Conservation (phyloP, 306 rosid species). For the Pyrus bretschneideri region DNA sequence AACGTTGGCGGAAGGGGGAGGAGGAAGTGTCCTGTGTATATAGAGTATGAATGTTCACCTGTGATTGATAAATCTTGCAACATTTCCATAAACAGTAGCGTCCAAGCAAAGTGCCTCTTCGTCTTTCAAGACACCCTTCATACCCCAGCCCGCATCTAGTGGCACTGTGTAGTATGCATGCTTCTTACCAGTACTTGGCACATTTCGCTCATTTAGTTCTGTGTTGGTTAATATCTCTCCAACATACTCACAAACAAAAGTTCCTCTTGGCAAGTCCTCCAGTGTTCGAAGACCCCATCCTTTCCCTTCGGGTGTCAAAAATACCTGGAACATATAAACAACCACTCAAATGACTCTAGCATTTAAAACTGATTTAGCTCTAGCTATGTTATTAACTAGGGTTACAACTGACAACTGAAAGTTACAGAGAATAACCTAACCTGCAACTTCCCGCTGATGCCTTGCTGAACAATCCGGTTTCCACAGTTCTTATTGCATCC, state of each 20-base stretch:
- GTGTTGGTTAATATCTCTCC: constrained; percentile 22
- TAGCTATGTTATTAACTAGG: not conserved
- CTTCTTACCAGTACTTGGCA: not conserved
- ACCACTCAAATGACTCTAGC: not conserved
- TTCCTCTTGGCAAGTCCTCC: constrained; percentile 23
- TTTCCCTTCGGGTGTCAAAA: constrained; percentile 20
- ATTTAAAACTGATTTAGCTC: not conserved
- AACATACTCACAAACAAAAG: constrained; percentile 25
- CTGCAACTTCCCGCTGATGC: constrained; percentile 18
- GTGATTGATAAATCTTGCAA: constrained; percentile 29
- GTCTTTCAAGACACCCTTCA: not conserved
- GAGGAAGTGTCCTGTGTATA: not conserved
- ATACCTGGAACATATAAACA: constrained; percentile 13
- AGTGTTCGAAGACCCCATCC: constrained; percentile 26
- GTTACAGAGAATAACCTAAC: not conserved
- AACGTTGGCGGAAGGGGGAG: not conserved
- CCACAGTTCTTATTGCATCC: constrained; percentile 17
- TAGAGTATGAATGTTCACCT: constrained; percentile 1
- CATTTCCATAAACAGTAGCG: constrained; percentile 20
- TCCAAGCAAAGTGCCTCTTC: constrained; percentile 25
- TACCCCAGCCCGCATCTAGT: constrained; percentile 17
- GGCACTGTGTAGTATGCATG: constrained; percentile 1
- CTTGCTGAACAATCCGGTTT: constrained; percentile 20
- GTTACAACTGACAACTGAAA: too few species aligned
- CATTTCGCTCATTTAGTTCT: constrained; percentile 9